Base-by-base conservation (phyloP, 192 early-diverging fungal genomes). In the Podila epigama region DNA sequence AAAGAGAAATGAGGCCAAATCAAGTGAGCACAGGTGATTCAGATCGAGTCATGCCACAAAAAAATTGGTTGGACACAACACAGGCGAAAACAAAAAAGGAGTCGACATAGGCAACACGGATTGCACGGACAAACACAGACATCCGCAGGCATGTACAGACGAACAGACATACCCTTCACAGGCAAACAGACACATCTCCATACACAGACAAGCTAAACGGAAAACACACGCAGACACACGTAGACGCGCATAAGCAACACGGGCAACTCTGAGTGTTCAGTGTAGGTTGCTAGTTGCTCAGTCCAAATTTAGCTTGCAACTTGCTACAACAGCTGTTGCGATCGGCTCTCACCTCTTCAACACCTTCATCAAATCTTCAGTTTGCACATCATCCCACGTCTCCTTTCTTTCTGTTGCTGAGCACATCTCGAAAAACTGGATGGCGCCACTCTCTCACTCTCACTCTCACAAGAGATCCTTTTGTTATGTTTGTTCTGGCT, bases 371-470 rank as follows among this genome's bases (percentile, higher is more conserved):
- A n/a, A n/a, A 22, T 48, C 25, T 48, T 22, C 44, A 48, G 44
- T 48, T 48, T 48, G 44, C n/a, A 48, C 44, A 48, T 48, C 44
- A 48, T 48, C n/a, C 44, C 44, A 48, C 44, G n/a, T 48, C 25
- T 48, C 13, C 13, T 5, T 44, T 44, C 3, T 15, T 44, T 44
- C n/a, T n/a, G n/a, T n/a, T n/a, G n/a, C n/a, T n/a, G n/a, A n/a
- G n/a, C n/a, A n/a, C n/a, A n/a, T n/a, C n/a, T n/a, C n/a, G 41
- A 16, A 18, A 48, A 48, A 22, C 0, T 20, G 44, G 44, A 16
- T 48, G 44, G 15, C 44, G 6, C 42, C 42, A 44, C 12, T 22
- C 44, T 48, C 44, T 22, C 6, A 6, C 37, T 13, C 37, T 13
- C 37, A 22, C 20, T 8, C n/a, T 22, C 44, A 9, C 44, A 48